phyloP scores from a whole-genome alignment of 2,329 filamentous ascomycete species.

The Sclerotiophoma versabilis region DNA sequence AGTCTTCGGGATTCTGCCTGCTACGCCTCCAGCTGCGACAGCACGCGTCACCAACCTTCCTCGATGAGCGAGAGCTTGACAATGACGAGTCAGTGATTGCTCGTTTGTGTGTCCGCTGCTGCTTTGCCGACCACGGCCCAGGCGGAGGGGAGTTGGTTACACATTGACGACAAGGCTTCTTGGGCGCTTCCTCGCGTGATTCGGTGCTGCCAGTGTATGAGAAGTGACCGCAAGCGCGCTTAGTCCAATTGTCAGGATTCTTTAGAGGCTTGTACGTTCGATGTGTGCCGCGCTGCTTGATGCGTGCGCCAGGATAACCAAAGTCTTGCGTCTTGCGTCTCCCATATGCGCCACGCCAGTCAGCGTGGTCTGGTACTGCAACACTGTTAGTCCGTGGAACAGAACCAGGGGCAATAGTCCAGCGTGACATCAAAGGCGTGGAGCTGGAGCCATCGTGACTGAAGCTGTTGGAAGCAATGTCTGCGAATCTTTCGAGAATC shows the following conservation, averaged over 20 bases:
- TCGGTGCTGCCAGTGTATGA: slow-evolving; percentile 25
- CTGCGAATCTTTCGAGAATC: background rate
- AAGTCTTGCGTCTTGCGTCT: slow-evolving; percentile 44
- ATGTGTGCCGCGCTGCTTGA: slow-evolving; percentile 28
- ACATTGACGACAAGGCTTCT: slow-evolving; percentile 30
- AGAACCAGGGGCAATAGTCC: background rate
- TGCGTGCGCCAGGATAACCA: slow-evolving; percentile 42
- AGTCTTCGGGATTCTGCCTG: slow-evolving; percentile 24
- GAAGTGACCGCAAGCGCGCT: slow-evolving; percentile 42
- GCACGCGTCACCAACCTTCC: background rate
- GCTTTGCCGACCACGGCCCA: slow-evolving; percentile 4
- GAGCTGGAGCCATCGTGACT: slow-evolving; percentile 37
- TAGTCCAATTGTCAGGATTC: slow-evolving; percentile 35
- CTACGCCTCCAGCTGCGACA: slow-evolving; percentile 10
- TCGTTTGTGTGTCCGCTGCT: slow-evolving; percentile 13
- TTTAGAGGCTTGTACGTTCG: slow-evolving; percentile 22
- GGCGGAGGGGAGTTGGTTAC: slow-evolving; percentile 20
- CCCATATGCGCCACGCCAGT: slow-evolving; percentile 40
- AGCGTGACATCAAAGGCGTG: slow-evolving; percentile 13
- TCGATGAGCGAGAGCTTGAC: slow-evolving; percentile 17
- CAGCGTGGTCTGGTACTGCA: slow-evolving; percentile 35
- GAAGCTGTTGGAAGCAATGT: slow-evolving; percentile 23
- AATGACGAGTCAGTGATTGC: slow-evolving; percentile 24
- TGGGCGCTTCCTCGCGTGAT: slow-evolving; percentile 22
- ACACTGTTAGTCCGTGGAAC: background rate